Base-by-base conservation (phyloP, 345 rosid genomes). In the Eucalyptus polybractea region DNA sequence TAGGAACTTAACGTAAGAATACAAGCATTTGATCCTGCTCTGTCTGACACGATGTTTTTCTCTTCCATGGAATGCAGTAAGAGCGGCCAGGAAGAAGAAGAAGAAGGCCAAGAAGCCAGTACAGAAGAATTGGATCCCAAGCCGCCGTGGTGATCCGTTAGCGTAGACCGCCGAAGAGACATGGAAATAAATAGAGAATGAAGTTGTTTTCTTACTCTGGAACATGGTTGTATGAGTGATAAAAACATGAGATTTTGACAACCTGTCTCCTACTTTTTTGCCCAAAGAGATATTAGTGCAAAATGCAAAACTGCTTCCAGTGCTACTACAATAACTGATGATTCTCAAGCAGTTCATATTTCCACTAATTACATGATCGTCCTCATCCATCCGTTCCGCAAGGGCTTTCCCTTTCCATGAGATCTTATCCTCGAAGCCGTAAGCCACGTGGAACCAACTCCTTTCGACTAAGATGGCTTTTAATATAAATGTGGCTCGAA, bases 81-180 rank as follows among this genome's bases (percentile, higher is more conserved):
- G 29, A 50, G 29, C 47, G 13, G 45, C 42, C 88, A 50, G 45
- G 88, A 51, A 86, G 87, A 51, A 56, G 87, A 51, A 51, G 56
- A 49, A 33, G 50, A 49, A n/a, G 88, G 42, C 56, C 45, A 86
- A 11, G 86, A 88, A 33, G 86, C 85, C 42, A 21, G 83, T 19
- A 21, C 25, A 76, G 45, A 76, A 72, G 45, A 72, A 76, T 27
- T 37, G 45, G 42, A 19, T 53, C 83, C 40, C 81, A 12, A 72
- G 45, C 27, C 2, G 13, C 45, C 45, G 8, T 7, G 5, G 45
- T 3, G 2, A 72, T 19, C 8, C 27, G 45, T 69, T 3, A 0
- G 1, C 10, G 3, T 2, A 8, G 21, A 65, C 33, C 6, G 21
- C 76, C 76, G 21, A n/a, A n/a, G 8, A n/a, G 40, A 65, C 10